Conservation (phyloP, 768 basidiomycete species). For the Krasilnikovozyma curviuscula region DNA sequence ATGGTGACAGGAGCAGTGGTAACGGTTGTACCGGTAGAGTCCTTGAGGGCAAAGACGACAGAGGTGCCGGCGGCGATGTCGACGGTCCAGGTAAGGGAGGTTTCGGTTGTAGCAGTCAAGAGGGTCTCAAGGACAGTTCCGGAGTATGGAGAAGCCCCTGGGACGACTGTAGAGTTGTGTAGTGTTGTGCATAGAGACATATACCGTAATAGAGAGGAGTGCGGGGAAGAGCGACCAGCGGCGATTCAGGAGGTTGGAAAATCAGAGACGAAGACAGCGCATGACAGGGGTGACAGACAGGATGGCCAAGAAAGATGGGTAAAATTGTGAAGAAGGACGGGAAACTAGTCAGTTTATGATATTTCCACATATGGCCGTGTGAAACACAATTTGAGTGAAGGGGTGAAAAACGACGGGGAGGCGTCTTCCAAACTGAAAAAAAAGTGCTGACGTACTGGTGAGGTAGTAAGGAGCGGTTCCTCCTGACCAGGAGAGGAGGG, state of each 20-base stretch:
- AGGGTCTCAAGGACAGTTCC: constrained; percentile 7
- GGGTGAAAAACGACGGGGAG: background rate
- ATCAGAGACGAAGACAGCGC: no score
- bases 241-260: no score
- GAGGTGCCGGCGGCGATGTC: constrained; percentile 7
- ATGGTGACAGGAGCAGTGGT: constrained; percentile 1
- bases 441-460: constrained; percentile 6
- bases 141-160: no score
- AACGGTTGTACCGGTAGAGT: background rate
- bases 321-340: background rate
- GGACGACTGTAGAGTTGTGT: no score
- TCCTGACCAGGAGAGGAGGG: constrained; percentile 10
- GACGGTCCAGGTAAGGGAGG: constrained; percentile 11
- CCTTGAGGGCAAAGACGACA: background rate
- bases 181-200: no score
- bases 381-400: background rate
- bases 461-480: constrained; percentile 12
- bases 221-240: no score
- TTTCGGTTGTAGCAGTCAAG: background rate
- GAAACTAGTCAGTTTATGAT: background rate
- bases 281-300: no score
- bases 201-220: no score
- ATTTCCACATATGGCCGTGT: no score
- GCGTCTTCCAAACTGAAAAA: background rate
- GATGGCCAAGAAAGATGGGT: background rate